Conservation (phyloP, 352 stramenopile species). For the Globisporangium okanoganense region DNA sequence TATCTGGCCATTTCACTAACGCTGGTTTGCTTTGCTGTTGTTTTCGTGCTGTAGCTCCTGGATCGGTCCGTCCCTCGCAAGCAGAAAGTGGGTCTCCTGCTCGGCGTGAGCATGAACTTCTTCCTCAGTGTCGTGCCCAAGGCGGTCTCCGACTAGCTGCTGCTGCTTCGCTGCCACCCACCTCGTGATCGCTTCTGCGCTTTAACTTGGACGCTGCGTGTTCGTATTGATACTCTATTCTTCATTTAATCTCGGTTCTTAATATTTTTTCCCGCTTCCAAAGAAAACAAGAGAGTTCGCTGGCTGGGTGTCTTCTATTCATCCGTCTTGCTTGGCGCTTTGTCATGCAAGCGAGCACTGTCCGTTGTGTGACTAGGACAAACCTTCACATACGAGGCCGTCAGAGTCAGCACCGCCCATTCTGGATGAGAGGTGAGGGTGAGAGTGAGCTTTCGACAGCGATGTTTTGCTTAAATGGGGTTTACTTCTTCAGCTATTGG, state of each 20-base stretch:
- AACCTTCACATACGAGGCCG: too few relatives aligned
- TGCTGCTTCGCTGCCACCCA: background rate
- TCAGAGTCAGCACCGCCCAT: too few relatives aligned
- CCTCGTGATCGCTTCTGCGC: background rate
- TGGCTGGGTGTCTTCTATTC: too few relatives aligned
- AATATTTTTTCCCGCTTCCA: slow-evolving; percentile 26
- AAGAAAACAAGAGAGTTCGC: too few relatives aligned
- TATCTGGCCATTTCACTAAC: slow-evolving; percentile 6
- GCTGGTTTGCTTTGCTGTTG: background rate
- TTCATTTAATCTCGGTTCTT: slow-evolving; percentile 11
- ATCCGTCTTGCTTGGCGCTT: too few relatives aligned
- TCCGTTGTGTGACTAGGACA: too few relatives aligned
- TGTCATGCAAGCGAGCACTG: too few relatives aligned
- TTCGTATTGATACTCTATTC: slow-evolving; percentile 5
- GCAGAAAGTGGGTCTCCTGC: slow-evolving; percentile 81
- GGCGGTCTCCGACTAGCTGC: slow-evolving; percentile 53
- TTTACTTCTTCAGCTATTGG: too few relatives aligned
- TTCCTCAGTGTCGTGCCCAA: slow-evolving; percentile 86
- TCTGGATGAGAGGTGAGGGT: too few relatives aligned
- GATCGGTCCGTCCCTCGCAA: slow-evolving; percentile 83
- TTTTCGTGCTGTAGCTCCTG: slow-evolving; percentile 44
- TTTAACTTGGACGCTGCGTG: background rate
- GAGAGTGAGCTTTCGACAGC: too few relatives aligned
- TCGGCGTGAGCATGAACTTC: slow-evolving; percentile 88
- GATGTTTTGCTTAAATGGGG: too few relatives aligned